These are phyloP conservation scores for Oryza coarctata DNA, from an alignment of 176 grass and related monocot genomes.

Conservation along the genomic window DNA sequence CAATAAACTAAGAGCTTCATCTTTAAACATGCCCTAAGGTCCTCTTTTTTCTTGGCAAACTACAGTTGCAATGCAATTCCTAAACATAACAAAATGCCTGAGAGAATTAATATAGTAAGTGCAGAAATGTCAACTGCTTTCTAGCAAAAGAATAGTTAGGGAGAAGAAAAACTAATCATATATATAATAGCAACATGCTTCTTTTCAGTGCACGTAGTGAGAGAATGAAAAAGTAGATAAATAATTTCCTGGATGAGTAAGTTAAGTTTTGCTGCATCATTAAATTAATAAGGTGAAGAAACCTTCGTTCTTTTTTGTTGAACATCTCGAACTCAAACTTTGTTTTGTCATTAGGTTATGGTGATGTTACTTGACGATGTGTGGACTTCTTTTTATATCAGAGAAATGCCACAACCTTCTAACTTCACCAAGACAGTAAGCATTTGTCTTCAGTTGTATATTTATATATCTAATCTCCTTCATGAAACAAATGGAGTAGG, in stretches of 20 bases:
- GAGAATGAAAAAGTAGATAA: not conserved
- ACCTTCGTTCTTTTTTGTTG: constrained; percentile 9
- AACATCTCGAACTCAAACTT: constrained; percentile 11
- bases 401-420: not conserved
- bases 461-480: constrained; percentile 9
- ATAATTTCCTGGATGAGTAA: not conserved
- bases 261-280: constrained; percentile 14
- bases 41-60: not conserved
- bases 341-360: constrained; percentile 12
- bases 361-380: constrained; percentile 30
- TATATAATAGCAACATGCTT: constrained; percentile 10
- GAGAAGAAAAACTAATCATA: not conserved
- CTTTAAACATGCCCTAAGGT: no score
- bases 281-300: not conserved
- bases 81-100: not conserved
- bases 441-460: constrained; percentile 6
- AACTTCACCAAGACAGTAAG: not conserved
- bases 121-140: constrained; percentile 11
- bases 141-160: constrained; percentile 15
- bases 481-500: constrained; percentile 31
- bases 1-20: no score
- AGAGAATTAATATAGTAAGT: constrained; percentile 1
- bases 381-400: constrained; percentile 11
- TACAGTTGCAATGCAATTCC: not conserved
- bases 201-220: not conserved